Evolutionary conservation across 2,329 filamentous ascomycete genomes (phyloP).

Genomic region (Lanzia echinophila): DNA sequence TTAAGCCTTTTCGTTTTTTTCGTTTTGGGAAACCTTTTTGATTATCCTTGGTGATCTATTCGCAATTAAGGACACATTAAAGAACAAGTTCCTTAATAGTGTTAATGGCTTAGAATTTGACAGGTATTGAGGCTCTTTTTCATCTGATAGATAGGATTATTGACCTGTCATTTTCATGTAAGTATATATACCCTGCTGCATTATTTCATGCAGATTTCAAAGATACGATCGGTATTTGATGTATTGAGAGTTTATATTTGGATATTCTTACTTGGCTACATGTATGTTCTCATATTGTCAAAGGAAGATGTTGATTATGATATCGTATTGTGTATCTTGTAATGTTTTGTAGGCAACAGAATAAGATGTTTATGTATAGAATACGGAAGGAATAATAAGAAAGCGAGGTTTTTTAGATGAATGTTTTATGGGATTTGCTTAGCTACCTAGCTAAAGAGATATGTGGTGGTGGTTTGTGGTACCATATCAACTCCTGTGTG

Average conservation of each 20-base stretch:
- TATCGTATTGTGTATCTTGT: not conserved
- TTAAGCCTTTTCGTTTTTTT: not conserved
- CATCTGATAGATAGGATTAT: conserved; percentile 2
- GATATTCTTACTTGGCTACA: not conserved
- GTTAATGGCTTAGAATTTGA: not conserved
- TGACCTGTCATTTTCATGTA: conserved; percentile 8
- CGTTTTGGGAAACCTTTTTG: not conserved
- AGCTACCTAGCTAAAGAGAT: no score
- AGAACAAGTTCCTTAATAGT: not conserved
- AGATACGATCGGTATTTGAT: not conserved
- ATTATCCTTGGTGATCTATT: not conserved
- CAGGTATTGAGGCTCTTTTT: conserved; percentile 3
- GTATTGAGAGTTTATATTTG: conserved; percentile 6
- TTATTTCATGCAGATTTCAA: conserved; percentile 1
- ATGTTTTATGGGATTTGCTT: not conserved
- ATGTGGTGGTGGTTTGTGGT: not conserved
- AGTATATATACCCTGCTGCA: conserved; percentile 5
- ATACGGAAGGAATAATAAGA: conserved; percentile 3
- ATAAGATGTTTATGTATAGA: not conserved
- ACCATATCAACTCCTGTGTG: not conserved
- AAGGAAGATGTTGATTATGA: not conserved
- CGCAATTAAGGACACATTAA: conserved; percentile 10
- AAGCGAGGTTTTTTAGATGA: no score
- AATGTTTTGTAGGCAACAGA: conserved; percentile 3
- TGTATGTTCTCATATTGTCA: not conserved